Conservation (phyloP, 225 moss, liverwort and hornwort genomes). For the Climacium dendroides region DNA sequence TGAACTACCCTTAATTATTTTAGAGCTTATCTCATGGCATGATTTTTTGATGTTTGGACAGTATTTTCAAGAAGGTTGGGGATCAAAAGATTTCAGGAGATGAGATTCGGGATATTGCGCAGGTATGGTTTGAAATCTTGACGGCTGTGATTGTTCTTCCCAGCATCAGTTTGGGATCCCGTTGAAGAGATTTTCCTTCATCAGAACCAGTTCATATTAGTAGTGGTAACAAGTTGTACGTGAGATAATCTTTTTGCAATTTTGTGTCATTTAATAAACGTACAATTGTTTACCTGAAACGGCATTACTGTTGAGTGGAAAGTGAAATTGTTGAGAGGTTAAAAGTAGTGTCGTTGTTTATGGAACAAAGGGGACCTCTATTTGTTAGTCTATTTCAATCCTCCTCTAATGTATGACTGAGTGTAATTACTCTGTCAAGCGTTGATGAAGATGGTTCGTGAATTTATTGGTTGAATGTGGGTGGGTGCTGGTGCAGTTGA, state of each 20-base stretch:
- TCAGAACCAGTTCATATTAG: not conserved
- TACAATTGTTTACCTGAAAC: not conserved
- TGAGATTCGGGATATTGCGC: slow-evolving; percentile 90
- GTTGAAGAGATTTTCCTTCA: not conserved
- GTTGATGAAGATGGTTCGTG: not conserved
- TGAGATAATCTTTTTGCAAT: not conserved
- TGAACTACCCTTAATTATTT: not conserved
- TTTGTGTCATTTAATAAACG: not conserved
- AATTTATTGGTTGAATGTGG: not conserved
- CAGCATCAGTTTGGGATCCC: not conserved
- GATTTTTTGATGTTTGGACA: slow-evolving; percentile 12
- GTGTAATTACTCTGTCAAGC: not conserved
- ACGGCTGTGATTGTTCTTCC: not conserved
- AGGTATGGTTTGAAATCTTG: slow-evolving; percentile 27
- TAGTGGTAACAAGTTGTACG: not conserved
- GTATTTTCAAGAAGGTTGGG: slow-evolving; percentile 79
- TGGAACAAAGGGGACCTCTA: not conserved
- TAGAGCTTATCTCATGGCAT: not conserved
- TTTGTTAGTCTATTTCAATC: not conserved
- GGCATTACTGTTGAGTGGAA: not conserved
- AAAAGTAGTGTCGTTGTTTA: not conserved
- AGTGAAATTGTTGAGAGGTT: not conserved
- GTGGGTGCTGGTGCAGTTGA: slow-evolving; percentile 49
- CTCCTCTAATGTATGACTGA: not conserved
- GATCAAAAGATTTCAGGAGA: slow-evolving; percentile 72